These are phyloP conservation scores for Bryum argenteum DNA, from an alignment of 225 moss, liverwort and hornwort species.

Conservation along the genomic window DNA sequence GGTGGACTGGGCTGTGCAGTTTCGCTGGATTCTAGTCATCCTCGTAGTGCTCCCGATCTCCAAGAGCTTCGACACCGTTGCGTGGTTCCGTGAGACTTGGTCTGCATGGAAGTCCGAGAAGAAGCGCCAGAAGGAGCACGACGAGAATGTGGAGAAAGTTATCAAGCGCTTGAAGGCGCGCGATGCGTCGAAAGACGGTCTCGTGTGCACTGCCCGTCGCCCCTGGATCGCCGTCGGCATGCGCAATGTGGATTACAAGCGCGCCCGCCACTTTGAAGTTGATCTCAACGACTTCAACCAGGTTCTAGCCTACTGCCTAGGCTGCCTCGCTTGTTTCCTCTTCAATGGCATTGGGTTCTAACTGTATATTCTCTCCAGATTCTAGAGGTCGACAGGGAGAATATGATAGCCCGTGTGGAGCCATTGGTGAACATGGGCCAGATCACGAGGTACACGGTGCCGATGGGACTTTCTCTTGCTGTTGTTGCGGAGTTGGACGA, in stretches of 20 bases:
- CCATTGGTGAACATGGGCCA: conserved; percentile 96
- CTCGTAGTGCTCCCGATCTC: conserved; percentile 86
- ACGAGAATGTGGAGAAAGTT: conserved; percentile 76
- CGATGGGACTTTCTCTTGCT: conserved; percentile 79
- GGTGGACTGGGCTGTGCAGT: conserved; percentile 91
- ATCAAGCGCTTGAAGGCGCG: conserved; percentile 81
- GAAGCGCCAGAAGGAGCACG: conserved; percentile 85
- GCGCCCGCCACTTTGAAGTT: conserved; percentile 93
- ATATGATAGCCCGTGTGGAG: conserved; percentile 82
- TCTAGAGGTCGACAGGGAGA: conserved; percentile 70
- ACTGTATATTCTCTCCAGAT: conserved; percentile 27
- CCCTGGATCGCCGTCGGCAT: conserved; percentile 98
- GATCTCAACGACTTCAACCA: conserved; percentile 85
- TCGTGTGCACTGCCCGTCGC: conserved; percentile 88
- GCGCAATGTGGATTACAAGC: conserved; percentile 99
- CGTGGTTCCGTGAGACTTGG: conserved; percentile 71
- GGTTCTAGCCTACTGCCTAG: conserved; percentile 28
- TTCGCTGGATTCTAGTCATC: conserved; percentile 92
- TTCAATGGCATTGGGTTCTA: background rate
- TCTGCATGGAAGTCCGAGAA: conserved; percentile 81
- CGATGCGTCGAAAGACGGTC: conserved; percentile 77
- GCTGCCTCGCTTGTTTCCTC: background rate
- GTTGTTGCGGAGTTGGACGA: conserved; percentile 98
- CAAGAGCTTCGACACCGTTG: conserved; percentile 61
- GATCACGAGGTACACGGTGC: conserved; percentile 81